Base-by-base conservation (phyloP, 2,329 filamentous ascomycete genomes). In the Fusarium scirpi region DNA sequence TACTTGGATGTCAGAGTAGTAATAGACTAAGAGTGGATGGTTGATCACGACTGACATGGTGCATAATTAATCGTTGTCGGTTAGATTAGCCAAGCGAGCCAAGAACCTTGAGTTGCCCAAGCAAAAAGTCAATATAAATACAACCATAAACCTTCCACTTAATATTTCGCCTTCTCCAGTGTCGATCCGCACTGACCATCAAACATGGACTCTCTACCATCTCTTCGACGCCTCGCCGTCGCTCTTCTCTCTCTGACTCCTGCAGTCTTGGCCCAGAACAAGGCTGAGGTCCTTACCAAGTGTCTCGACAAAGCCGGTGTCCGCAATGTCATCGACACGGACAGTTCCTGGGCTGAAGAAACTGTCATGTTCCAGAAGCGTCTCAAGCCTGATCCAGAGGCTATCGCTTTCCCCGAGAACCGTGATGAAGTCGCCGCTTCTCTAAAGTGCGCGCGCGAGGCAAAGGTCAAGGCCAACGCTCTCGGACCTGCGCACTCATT, bases 401-500 rank as follows among this genome's bases (percentile, higher is more conserved):
- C 66, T 13, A 69, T 75, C 12, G 69, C 73, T 0, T 75, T 75
- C 22, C 73, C 73, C 0, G 62, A 70, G 24, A 58, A 59, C 24
- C 62, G 57, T 4, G 73, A 75, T 40, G 13, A 75, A 20, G 49
- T 75, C n/a, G 73, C 73, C 4, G 48, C 63, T 13, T 48, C 73
- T 8, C 57, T 75, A 3, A 56, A 72, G n/a, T 75, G 73, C 12
- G 73, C 73, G 9, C 73, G 71, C 12, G 67, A 74, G 7, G 52
- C 73, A 22, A 63, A 60, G 3, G 73, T 75, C 43, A 60, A 74
- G 15, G 73, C 63, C 1, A 66, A 58, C 34, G 71, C 73, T 53
- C 69, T 75, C 16, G 73, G 73, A 2, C 59, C 73, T 44, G 73
- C 60, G 0, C 73, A 75, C 30, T 75, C 73, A 0, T 75, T 75